Conservation (phyloP, 495 filamentous ascomycete genomes). For the Astrothelium macrocarpum region DNA sequence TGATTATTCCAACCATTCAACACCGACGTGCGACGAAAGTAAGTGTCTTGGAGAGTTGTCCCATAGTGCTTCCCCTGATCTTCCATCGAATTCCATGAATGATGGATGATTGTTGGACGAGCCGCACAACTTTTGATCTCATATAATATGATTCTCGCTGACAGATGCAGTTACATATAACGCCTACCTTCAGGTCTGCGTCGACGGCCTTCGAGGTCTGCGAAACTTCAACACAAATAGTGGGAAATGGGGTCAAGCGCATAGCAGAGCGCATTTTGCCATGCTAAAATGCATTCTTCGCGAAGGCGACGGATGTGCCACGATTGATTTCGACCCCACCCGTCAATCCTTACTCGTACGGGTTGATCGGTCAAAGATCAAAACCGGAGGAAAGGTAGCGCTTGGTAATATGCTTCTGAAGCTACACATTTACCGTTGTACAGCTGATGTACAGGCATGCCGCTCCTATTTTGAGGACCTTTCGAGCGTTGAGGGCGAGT, state of each 20-base stretch:
- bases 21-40: conserved; percentile 32
- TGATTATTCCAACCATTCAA: conserved; percentile 29
- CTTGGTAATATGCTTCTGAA: conserved; percentile 36
- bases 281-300: conserved; percentile 34
- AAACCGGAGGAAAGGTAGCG: conserved; percentile 34
- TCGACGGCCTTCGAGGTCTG: conserved; percentile 38
- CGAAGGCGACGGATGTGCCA: conserved; percentile 28
- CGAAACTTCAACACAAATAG: conserved; percentile 36
- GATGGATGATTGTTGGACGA: background rate
- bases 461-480: conserved; percentile 35
- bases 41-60: conserved; percentile 8
- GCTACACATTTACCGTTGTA: conserved; percentile 41
- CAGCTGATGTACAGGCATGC: conserved; percentile 35
- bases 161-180: conserved; percentile 35
- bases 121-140: background rate
- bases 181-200: conserved; percentile 36
- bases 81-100: background rate
- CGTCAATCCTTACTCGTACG: conserved; percentile 24
- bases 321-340: conserved; percentile 19
- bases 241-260: conserved; percentile 40
- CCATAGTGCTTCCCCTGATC: background rate
- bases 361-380: conserved; percentile 33
- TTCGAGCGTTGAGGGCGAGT: conserved; percentile 32
- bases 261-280: conserved; percentile 38
- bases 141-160: background rate